phyloP scores from a whole-genome alignment of 2,329 filamentous ascomycete genomes.

The Calonectria naviculata region DNA sequence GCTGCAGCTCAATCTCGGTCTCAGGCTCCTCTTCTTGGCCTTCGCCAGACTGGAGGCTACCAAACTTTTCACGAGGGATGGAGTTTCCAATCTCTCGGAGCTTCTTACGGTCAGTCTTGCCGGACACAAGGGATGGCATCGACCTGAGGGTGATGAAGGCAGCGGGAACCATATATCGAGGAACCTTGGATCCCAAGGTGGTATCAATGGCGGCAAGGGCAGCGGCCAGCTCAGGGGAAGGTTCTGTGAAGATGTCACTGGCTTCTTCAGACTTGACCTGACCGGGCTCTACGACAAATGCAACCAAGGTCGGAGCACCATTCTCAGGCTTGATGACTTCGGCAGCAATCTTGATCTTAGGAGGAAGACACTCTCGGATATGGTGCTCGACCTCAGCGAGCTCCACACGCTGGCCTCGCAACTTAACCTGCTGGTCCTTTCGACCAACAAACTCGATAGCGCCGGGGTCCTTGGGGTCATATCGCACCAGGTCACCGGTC shows the following conservation, averaged over 20 bases:
- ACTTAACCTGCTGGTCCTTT: conserved; percentile 1
- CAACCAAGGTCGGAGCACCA: conserved; percentile 44
- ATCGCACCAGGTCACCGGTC: conserved; percentile 69
- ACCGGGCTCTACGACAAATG: conserved; percentile 31
- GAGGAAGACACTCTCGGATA: conserved; percentile 52
- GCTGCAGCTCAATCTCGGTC: conserved; percentile 50
- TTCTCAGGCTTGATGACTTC: conserved; percentile 57
- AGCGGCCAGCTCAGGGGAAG: conserved; percentile 45
- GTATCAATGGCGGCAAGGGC: conserved; percentile 46
- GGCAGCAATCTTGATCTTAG: conserved; percentile 54
- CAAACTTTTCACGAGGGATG: conserved; percentile 54
- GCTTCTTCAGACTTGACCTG: conserved; percentile 27
- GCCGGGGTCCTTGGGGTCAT: conserved; percentile 63
- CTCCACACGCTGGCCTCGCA: conserved; percentile 60
- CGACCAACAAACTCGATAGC: conserved; percentile 61
- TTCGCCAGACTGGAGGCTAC: conserved; percentile 37
- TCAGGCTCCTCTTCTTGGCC: conserved; percentile 47
- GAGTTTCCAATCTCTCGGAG: conserved; percentile 52
- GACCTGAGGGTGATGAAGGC: conserved; percentile 36
- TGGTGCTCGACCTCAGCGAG: conserved; percentile 65
- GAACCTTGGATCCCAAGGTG: conserved; percentile 41
- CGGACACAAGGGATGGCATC: conserved; percentile 37
- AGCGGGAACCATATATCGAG: conserved; percentile 38
- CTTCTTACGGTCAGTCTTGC: conserved; percentile 37
- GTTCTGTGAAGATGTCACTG: conserved; percentile 28